phyloP scores from a whole-genome alignment of 345 rosid genomes.

The Boechera stricta region DNA sequence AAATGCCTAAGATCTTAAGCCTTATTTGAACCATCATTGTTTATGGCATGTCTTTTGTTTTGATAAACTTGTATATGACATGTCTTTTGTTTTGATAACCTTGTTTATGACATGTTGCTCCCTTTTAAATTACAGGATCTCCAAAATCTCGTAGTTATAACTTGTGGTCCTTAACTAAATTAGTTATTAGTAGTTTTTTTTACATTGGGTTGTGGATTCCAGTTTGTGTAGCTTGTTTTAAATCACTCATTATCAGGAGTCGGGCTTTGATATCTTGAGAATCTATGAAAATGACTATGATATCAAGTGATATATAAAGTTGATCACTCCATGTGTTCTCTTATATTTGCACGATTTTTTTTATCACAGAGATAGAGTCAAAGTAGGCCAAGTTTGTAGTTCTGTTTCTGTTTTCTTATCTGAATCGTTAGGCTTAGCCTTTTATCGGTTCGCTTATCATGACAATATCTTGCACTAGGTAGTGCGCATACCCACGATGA shows the following conservation, averaged over 20 bases:
- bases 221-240: not conserved
- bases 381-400: conserved; percentile 1
- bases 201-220: conserved; percentile 2
- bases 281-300: conserved; percentile 21
- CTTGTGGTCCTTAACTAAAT: conserved; percentile 19
- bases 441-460: too few relatives aligned
- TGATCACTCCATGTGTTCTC: conserved; percentile 6
- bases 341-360: not conserved
- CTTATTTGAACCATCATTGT: conserved; percentile 29
- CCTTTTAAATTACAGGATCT: conserved; percentile 28
- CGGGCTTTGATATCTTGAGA: conserved; percentile 24
- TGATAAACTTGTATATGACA: too few relatives aligned
- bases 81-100: conserved; percentile 38
- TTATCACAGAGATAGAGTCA: conserved; percentile 11
- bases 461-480: too few relatives aligned
- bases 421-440: not conserved
- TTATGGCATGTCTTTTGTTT: not conserved
- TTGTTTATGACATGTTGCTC: conserved; percentile 38
- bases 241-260: conserved; percentile 3
- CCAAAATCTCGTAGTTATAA: conserved; percentile 18
- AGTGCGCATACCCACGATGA: too few relatives aligned
- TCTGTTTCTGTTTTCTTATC: not conserved
- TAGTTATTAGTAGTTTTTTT: not conserved
- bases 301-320: conserved; percentile 15
- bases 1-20: conserved; percentile 30